Evolutionary conservation across 2,329 filamentous ascomycete species (phyloP).

Genomic region (Remersonia thermophila): DNA sequence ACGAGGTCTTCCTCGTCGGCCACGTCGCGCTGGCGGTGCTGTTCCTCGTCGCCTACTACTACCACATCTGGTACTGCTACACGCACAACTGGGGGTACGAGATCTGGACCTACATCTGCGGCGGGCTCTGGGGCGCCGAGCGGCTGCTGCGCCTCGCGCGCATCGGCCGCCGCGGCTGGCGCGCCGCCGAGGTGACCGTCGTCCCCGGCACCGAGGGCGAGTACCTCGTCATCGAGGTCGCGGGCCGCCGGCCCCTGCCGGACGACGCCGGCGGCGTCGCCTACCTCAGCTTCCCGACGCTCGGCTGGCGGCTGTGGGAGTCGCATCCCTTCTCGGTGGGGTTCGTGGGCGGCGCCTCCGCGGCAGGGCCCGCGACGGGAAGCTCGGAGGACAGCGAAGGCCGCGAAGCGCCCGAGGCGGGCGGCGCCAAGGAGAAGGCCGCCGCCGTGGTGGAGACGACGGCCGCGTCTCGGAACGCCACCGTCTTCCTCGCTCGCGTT

Average conservation of each 20-base stretch:
- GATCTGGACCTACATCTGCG: slow-evolving; percentile 24
- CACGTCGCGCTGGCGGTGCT: slow-evolving; percentile 24
- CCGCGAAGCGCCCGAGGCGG: neutral
- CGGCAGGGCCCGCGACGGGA: neutral
- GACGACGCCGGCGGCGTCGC: slow-evolving; percentile 16
- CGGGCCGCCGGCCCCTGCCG: slow-evolving; percentile 11
- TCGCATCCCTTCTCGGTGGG: slow-evolving; percentile 26
- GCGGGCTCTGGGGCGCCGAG: slow-evolving; percentile 23
- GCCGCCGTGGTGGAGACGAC: no score
- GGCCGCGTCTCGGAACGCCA: neutral
- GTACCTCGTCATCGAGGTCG: slow-evolving; percentile 23
- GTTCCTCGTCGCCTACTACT: slow-evolving; percentile 24
- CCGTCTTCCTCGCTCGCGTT: slow-evolving; percentile 16
- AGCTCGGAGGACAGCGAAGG: neutral
- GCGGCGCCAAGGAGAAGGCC: no score
- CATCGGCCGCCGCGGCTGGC: slow-evolving; percentile 11
- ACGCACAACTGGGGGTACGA: slow-evolving; percentile 26
- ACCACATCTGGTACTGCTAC: slow-evolving; percentile 26
- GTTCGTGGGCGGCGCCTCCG: slow-evolving; percentile 1
- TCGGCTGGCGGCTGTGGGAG: slow-evolving; percentile 26
- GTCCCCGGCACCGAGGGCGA: slow-evolving; percentile 20
- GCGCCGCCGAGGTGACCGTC: slow-evolving; percentile 2
- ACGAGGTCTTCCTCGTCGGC: slow-evolving; percentile 27
- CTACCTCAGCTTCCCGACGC: slow-evolving; percentile 25
- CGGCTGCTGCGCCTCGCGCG: slow-evolving; percentile 19